Evolutionary conservation across 176 grass and related monocot genomes (phyloP), one percentile per base, ranked within the genome.

Genomic region (Hordeum marinum): DNA sequence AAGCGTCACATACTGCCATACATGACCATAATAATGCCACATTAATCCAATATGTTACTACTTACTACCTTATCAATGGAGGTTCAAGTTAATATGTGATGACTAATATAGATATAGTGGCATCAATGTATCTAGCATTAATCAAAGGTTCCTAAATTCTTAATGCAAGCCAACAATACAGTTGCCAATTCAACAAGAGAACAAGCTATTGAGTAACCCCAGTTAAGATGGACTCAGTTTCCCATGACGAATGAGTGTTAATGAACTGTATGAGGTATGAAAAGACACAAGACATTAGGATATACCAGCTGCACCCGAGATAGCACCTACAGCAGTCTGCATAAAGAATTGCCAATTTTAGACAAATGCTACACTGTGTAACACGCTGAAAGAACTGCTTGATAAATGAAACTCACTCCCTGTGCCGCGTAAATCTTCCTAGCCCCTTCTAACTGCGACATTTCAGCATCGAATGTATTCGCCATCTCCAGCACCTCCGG

Each of bases 361-460:
- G 85, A 63, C 24, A 90, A 60, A n/a, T 54, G 62, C 25, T 64
- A 65, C 15, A 72, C 52, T 50, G 55, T 13, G 45, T 67, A 84
- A 40, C 57, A 84, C 39, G 83, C 52, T 68, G 20, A 84, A 67
- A 75, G 21, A 75, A 57, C 14, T 77, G 67, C 24, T 77, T 60
- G 79, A 41, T 65, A 83, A 46, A 85, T 40, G 70, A n/a, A 48
- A 85, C 76, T 92, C 83, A 94, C 92, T 67, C 84, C 90, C 84
- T 91, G 91, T 40, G 90, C 93, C 20, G 90, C 93, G 61, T 99
- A 99, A 81, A 99, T 99, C 85, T 73, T 94, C 76, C 94, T 99
- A 23, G 97, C 97, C 72, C 92, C 92, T 92, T 99, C 97, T 24
- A 99, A 83, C 90, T 99, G 97, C 39, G 86, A 94, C 94, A 92